Percentiles rank a stretch among this genome's conserved stretches.
These are phyloP conservation scores for Leptographium lundbergii DNA, from an alignment of 2,329 filamentous ascomycete species.

Conservation along the genomic window DNA sequence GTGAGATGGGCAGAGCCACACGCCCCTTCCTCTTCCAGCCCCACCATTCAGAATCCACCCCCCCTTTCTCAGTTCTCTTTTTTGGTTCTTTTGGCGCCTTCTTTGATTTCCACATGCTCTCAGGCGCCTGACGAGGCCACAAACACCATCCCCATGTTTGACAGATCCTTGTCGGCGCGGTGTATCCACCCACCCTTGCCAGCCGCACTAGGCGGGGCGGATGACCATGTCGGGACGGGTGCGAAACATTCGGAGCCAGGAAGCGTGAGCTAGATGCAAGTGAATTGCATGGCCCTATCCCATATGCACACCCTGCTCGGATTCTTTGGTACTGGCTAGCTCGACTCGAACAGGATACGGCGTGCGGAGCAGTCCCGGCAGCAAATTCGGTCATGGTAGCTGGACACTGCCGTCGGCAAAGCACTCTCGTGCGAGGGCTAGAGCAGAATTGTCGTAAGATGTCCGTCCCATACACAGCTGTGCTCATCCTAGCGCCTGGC, in stretches of 20 bases:
- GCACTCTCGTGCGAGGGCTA: neutral
- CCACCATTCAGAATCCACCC: neutral
- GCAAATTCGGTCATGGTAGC: neutral
- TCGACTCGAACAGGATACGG: neutral
- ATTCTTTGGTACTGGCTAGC: neutral
- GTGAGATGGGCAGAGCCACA: neutral
- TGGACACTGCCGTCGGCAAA: neutral
- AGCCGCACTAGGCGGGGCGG: slow-evolving; percentile 4
- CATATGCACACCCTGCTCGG: neutral
- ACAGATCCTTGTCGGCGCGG: slow-evolving; percentile 8
- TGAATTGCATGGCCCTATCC: neutral
- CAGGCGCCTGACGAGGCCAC: slow-evolving; percentile 3
- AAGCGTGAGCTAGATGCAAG: neutral
- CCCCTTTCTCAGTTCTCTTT: neutral
- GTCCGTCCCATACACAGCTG: neutral
- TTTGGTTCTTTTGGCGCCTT: neutral
- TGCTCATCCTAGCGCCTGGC: neutral
- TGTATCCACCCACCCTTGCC: slow-evolving; percentile 4
- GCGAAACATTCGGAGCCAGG: slow-evolving; percentile 4
- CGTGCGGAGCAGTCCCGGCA: neutral
- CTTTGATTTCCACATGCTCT: neutral
- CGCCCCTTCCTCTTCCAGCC: neutral
- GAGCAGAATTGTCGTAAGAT: neutral
- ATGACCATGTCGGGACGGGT: slow-evolving; percentile 4
- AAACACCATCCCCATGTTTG: slow-evolving; percentile 10